Evolutionary conservation across 805 yeast species (phyloP).

Genomic region (Lachancea mirantina): DNA sequence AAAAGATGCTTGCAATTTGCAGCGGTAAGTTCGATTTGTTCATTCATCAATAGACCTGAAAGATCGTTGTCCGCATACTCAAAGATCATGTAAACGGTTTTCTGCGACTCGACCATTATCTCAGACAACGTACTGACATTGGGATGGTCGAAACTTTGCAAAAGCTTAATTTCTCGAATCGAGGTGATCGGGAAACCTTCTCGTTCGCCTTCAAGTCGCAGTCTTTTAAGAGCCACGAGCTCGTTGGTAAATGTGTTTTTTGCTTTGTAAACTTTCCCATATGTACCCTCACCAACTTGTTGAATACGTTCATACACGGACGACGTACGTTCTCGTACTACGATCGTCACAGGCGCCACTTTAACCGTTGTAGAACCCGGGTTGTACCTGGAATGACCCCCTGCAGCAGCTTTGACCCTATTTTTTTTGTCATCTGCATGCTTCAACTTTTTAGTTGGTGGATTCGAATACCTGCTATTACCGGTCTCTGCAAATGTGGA

Average conservation of each 20-base stretch:
- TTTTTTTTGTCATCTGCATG: too few relatives aligned
- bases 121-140: constrained; percentile 79
- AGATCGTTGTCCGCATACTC: constrained; percentile 92
- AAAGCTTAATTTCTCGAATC: constrained; percentile 76
- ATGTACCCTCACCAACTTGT: constrained; percentile 99
- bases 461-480: too few relatives aligned
- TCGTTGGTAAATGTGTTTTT: constrained; percentile 58
- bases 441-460: too few relatives aligned
- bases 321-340: constrained; percentile 14
- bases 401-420: constrained; percentile 1
- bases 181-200: constrained; percentile 98
- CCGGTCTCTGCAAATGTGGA: constrained; percentile 5
- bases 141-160: constrained; percentile 70
- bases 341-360: constrained; percentile 4
- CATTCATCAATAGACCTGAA: constrained; percentile 78
- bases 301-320: constrained; percentile 56
- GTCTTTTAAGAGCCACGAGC: constrained; percentile 77
- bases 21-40: constrained; percentile 52
- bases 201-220: constrained; percentile 77
- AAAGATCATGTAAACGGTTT: constrained; percentile 77
- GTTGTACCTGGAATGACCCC: constrained; percentile 7
- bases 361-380: constrained; percentile 5
- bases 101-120: constrained; percentile 71
- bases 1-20: constrained; percentile 63
- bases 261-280: constrained; percentile 60